phyloP scores from a whole-genome alignment of 257 asterid genomes.

The Buddleja alternifolia region DNA sequence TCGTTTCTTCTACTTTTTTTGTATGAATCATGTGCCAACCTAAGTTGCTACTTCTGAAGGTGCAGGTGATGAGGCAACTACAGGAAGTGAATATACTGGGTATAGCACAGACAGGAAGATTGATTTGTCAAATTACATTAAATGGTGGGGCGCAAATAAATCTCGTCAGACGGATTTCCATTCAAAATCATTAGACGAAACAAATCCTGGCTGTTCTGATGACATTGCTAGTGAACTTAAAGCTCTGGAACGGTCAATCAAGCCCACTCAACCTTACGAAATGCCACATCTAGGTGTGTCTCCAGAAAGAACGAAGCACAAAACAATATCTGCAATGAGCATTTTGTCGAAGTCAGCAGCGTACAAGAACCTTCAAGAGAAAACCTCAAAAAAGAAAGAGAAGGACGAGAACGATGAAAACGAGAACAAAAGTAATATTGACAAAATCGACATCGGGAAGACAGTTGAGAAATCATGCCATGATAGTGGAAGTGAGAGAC shows the following conservation, averaged over 20 bases:
- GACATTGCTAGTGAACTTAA: constrained; percentile 72
- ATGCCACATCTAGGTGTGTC: constrained; percentile 84
- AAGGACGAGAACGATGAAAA: constrained; percentile 74
- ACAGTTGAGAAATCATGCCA: constrained; percentile 59
- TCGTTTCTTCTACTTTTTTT: constrained; percentile 3
- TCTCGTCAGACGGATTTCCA: constrained; percentile 62
- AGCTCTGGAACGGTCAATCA: constrained; percentile 56
- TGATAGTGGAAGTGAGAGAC: constrained; percentile 59
- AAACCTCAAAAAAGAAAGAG: constrained; percentile 64
- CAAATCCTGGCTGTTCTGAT: constrained; percentile 57
- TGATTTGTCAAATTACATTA: constrained; percentile 86
- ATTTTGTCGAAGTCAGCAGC: constrained; percentile 78
- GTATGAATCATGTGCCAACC: constrained; percentile 27
- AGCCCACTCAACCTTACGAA: constrained; percentile 88
- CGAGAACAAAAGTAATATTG: constrained; percentile 61
- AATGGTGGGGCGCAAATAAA: constrained; percentile 92
- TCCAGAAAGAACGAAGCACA: constrained; percentile 62
- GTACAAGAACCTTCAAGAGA: constrained; percentile 78
- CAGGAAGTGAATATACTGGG: constrained; percentile 66
- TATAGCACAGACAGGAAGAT: constrained; percentile 79
- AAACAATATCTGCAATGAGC: constrained; percentile 73
- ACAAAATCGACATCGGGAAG: constrained; percentile 61
- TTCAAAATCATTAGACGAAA: constrained; percentile 65
- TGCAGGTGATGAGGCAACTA: constrained; percentile 67
- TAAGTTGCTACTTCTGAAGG: constrained; percentile 32